Base-by-base conservation (phyloP, 768 basidiomycete species). In the Nevesoporus exiguus region DNA sequence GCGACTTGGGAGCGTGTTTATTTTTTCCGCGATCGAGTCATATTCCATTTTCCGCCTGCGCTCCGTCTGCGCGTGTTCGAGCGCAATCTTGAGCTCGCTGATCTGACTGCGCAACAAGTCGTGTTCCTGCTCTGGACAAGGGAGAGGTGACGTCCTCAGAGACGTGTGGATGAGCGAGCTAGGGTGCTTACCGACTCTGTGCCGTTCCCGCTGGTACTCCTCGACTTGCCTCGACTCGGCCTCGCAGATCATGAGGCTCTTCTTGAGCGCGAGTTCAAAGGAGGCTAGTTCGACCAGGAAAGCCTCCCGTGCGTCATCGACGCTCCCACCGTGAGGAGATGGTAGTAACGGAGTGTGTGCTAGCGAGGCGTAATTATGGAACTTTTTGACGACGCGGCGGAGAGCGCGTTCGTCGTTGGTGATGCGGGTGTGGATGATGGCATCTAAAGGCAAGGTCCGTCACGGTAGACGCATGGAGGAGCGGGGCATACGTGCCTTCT, bases 191-290 rank as follows among this genome's bases (percentile, higher is more conserved):
- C 91, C 88, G 63, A 92, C 88, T 57, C 81, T 72, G 60, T 81
- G 77, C 45, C 81, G 80, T 62, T 90, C 89, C 41, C 79, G 75
- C 61, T 90, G 80, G 65, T 93, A 93, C 67, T 91, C 86, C 62
- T 90, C 84, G 1, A 92, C 90, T 71, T 93, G 90, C 62, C 90
- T 77, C 49, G 82, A 80, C 73, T 93, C 91, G 8, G 90, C 92
- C 65, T 92, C 86, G 62, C 89, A 92, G 42, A 90, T 84, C 83
- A 93, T 88, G 33, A 77, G 74, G 59, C 82, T 87, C 72, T 93
- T 93, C 73, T 85, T 82, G 60, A 93, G 73, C 51, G 81, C 71
- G 55, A 92, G 68, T 66, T 88, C 82, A 64, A 92, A 92, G 11
- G 87, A 81, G 44, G 83, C 82, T 19, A 93, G 70, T 68, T 93